These are phyloP conservation scores for Porphyra umbilicalis DNA, from an alignment of 31 red algal species.

Conservation along the genomic window DNA sequence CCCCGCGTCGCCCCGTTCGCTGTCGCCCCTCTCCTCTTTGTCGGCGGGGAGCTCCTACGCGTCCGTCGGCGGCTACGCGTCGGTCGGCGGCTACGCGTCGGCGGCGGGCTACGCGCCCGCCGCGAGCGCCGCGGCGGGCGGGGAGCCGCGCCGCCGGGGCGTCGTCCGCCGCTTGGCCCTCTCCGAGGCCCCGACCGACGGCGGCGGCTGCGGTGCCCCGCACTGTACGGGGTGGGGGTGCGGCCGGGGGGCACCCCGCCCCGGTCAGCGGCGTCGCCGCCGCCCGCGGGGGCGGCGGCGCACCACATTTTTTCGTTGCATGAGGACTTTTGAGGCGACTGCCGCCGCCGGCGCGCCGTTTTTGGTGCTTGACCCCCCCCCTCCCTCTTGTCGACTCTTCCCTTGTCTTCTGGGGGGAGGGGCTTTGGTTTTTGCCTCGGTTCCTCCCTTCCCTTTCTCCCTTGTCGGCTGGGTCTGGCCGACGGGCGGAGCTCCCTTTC, in stretches of 20 bases:
- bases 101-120: background rate
- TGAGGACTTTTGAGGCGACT: background rate
- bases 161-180: background rate
- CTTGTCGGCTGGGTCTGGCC: too few relatives aligned
- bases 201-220: background rate
- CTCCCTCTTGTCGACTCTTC: too few relatives aligned
- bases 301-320: background rate
- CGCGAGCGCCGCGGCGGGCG: background rate
- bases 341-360: too few relatives aligned
- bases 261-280: background rate
- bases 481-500: too few relatives aligned
- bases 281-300: background rate
- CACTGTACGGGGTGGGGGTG: background rate
- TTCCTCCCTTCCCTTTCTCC: too few relatives aligned
- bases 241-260: too few relatives aligned
- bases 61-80: too few relatives aligned
- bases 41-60: background rate
- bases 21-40: background rate
- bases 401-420: too few relatives aligned
- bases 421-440: too few relatives aligned
- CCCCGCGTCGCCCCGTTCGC: background rate
- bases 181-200: background rate
- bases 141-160: background rate
- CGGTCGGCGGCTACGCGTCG: background rate
- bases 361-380: too few relatives aligned